Evolutionary conservation across 2,329 filamentous ascomycete species (phyloP).

Genomic region (Botrytis tulipae): DNA sequence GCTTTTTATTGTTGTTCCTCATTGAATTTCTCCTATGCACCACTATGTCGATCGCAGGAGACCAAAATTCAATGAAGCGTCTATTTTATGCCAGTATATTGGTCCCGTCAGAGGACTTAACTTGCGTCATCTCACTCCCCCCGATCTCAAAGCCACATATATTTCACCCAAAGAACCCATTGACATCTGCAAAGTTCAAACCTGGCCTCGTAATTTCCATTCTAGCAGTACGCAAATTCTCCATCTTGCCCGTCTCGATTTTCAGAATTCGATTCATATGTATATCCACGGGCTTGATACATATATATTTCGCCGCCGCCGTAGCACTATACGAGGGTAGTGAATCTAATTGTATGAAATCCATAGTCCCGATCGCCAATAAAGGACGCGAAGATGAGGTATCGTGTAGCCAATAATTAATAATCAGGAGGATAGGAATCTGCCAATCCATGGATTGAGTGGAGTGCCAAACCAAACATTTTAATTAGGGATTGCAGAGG

Average conservation of each 20-base stretch:
- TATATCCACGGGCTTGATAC: constrained; percentile 54
- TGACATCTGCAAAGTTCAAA: too few relatives aligned
- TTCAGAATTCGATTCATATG: constrained; percentile 50
- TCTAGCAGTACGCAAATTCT: not conserved
- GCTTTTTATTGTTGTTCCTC: not conserved
- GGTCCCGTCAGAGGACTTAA: not conserved
- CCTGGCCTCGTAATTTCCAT: not conserved
- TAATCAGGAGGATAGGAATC: constrained; percentile 50
- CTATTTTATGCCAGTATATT: not conserved
- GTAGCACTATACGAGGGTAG: constrained; percentile 53
- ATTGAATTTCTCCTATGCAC: not conserved
- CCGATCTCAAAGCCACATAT: not conserved
- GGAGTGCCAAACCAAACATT: constrained; percentile 61
- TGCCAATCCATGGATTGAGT: constrained; percentile 51
- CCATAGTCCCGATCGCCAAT: constrained; percentile 54
- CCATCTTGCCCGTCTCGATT: not conserved
- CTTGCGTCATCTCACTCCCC: not conserved
- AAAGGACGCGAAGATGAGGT: constrained; percentile 56
- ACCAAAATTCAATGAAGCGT: not conserved
- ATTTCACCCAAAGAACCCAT: not conserved
- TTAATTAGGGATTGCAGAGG: constrained; percentile 55
- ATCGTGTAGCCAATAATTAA: constrained; percentile 58
- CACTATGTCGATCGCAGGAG: not conserved
- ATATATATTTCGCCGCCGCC: constrained; percentile 53
- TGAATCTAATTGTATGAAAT: constrained; percentile 52